Evolutionary conservation across 2,329 filamentous ascomycete genomes (phyloP).

Genomic region (Westerdykella sp.): DNA sequence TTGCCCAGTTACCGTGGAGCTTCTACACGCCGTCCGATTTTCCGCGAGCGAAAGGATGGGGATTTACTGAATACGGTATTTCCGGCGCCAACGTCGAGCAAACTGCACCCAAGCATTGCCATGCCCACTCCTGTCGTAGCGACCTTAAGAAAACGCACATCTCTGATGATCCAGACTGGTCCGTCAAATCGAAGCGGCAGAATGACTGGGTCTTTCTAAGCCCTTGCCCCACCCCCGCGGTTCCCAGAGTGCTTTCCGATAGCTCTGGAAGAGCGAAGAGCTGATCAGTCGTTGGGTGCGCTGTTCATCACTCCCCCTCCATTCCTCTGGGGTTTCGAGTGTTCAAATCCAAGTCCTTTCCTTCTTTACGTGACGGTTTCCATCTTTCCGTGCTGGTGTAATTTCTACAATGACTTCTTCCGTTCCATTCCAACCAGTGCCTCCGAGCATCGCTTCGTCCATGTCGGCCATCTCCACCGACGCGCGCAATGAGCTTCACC

Average conservation of each 20-base stretch:
- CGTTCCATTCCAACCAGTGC: slow-evolving; percentile 16
- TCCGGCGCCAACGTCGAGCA: not conserved
- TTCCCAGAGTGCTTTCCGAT: slow-evolving; percentile 16
- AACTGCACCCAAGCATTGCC: too few species aligned
- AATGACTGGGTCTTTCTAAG: not conserved
- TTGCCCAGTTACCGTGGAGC: too few species aligned
- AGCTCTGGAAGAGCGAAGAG: slow-evolving; percentile 30
- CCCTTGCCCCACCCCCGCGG: slow-evolving; percentile 28
- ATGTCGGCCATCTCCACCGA: slow-evolving; percentile 9
- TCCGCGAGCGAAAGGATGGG: too few species aligned
- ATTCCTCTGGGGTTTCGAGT: not conserved
- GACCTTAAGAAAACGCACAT: too few species aligned
- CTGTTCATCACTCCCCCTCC: slow-evolving; percentile 16
- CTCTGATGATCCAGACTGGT: too few species aligned
- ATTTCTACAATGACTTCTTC: slow-evolving; percentile 15
- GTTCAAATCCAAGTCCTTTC: not conserved
- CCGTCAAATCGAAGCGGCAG: too few species aligned
- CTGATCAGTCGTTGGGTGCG: slow-evolving; percentile 30
- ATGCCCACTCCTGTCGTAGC: too few species aligned
- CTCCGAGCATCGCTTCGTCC: too few species aligned
- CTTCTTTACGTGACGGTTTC: not conserved
- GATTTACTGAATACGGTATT: not conserved
- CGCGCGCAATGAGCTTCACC: slow-evolving; percentile 52
- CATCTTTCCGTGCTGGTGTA: not conserved
- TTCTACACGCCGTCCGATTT: too few species aligned